phyloP scores from a whole-genome alignment of 1,284 basidiomycete genomes.

The Athelia sp. region DNA sequence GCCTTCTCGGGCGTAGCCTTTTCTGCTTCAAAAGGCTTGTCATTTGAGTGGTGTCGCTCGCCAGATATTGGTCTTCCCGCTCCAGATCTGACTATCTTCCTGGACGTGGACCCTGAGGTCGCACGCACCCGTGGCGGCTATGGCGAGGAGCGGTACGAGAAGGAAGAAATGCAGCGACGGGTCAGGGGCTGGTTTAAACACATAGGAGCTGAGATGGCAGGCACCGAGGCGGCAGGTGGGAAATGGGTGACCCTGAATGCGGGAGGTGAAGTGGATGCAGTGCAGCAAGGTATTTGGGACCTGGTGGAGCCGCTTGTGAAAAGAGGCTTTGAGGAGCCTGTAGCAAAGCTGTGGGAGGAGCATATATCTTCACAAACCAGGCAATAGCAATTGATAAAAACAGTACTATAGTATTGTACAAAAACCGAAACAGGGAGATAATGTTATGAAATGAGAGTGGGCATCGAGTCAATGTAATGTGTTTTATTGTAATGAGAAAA shows the following conservation, averaged over 20 bases:
- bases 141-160: slow-evolving; percentile 89
- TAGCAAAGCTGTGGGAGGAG: slow-evolving; percentile 41
- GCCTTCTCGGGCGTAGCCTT: slow-evolving; percentile 97
- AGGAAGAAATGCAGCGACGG: slow-evolving; percentile 65
- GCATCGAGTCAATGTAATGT: too few relatives aligned
- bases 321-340: slow-evolving; percentile 28
- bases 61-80: slow-evolving; percentile 86
- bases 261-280: slow-evolving; percentile 48
- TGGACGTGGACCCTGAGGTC: slow-evolving; percentile 74
- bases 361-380: background rate
- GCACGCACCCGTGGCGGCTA: slow-evolving; percentile 81
- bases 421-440: background rate
- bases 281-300: slow-evolving; percentile 55
- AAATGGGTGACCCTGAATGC: slow-evolving; percentile 71
- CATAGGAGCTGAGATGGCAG: slow-evolving; percentile 51
- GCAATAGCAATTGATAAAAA: background rate
- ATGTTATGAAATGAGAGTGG: background rate
- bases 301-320: slow-evolving; percentile 39
- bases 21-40: slow-evolving; percentile 75
- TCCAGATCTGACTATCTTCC: slow-evolving; percentile 87
- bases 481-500: background rate
- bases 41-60: slow-evolving; percentile 76
- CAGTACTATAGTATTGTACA: background rate
- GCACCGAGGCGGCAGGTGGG: slow-evolving; percentile 18
- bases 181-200: slow-evolving; percentile 63